Percentiles rank a stretch among this genome's conserved stretches.
phyloP scores from a whole-genome alignment of 306 rosid genomes.

The Carpinus viminea region DNA sequence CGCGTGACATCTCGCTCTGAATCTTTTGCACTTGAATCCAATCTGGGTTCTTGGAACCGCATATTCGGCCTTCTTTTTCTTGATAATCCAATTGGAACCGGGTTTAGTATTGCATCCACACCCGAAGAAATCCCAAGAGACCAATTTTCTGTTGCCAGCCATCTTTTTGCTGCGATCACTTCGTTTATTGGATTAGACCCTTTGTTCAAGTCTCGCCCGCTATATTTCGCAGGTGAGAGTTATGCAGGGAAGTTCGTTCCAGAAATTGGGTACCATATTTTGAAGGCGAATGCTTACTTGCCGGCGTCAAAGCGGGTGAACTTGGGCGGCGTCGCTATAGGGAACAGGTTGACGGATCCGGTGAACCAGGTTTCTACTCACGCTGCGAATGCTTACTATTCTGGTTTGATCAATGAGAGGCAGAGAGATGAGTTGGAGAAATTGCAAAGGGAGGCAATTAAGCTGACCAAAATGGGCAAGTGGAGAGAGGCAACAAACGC shows the following conservation, averaged over 20 bases:
- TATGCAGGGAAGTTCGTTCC: constrained; percentile 82
- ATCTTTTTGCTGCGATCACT: constrained; percentile 67
- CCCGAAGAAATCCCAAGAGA: constrained; percentile 62
- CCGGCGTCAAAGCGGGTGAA: constrained; percentile 32
- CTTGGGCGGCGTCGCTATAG: constrained; percentile 69
- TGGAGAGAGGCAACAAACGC: constrained; percentile 59
- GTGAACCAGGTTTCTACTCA: constrained; percentile 55
- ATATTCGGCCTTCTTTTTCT: constrained; percentile 70
- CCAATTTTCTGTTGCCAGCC: constrained; percentile 49
- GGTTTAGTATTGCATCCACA: constrained; percentile 63
- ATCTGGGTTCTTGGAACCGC: constrained; percentile 71
- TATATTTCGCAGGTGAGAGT: constrained; percentile 82
- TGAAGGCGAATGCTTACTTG: constrained; percentile 43
- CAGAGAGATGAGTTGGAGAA: constrained; percentile 56
- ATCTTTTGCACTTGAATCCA: constrained; percentile 42
- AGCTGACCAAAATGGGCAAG: constrained; percentile 27
- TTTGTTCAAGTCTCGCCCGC: constrained; percentile 54
- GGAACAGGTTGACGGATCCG: constrained; percentile 76
- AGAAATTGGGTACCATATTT: constrained; percentile 64
- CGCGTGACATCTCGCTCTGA: constrained; percentile 43
- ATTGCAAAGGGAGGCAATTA: constrained; percentile 49
- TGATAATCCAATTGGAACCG: constrained; percentile 78
- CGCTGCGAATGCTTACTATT: constrained; percentile 49
- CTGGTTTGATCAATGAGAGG: constrained; percentile 68
- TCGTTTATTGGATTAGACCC: constrained; percentile 52